Evolutionary conservation across 495 filamentous ascomycete genomes (phyloP).

Genomic region (Penicillium daleae): DNA sequence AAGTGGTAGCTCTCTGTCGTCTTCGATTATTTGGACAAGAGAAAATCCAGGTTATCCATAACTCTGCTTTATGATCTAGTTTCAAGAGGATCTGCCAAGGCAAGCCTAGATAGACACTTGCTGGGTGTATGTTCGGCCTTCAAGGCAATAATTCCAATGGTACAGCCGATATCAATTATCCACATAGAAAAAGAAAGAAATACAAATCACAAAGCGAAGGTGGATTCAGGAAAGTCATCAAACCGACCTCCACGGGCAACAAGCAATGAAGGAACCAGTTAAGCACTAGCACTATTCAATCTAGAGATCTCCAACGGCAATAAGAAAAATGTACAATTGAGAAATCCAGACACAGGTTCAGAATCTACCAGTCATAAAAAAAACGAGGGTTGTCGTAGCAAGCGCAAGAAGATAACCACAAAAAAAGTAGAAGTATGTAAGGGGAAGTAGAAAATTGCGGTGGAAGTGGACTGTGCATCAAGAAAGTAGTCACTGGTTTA

Average conservation of each 20-base stretch:
- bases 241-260: not conserved
- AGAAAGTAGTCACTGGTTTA: not conserved
- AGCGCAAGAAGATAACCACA: slow-evolving; percentile 11
- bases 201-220: not conserved
- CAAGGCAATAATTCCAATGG: too few relatives aligned
- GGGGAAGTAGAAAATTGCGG: slow-evolving; percentile 23
- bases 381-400: slow-evolving; percentile 11
- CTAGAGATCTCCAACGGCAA: slow-evolving; percentile 23
- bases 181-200: not conserved
- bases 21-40: too few relatives aligned
- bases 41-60: too few relatives aligned
- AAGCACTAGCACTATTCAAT: slow-evolving; percentile 19
- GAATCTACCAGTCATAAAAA: slow-evolving; percentile 32
- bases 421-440: slow-evolving; percentile 27
- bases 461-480: slow-evolving; percentile 14
- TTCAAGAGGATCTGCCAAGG: too few relatives aligned
- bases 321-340: slow-evolving; percentile 31
- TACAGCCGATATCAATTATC: not conserved
- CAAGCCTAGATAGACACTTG: not conserved
- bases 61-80: not conserved
- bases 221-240: not conserved
- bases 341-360: slow-evolving; percentile 13
- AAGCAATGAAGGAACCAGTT: not conserved
- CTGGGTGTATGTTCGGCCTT: too few relatives aligned
- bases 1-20: too few relatives aligned